A percentile compares a stretch with the other conserved stretches of the same genome.
Conservation (phyloP, 371 early-diverging fungal genomes). For the Mortierella sp. region DNA sequence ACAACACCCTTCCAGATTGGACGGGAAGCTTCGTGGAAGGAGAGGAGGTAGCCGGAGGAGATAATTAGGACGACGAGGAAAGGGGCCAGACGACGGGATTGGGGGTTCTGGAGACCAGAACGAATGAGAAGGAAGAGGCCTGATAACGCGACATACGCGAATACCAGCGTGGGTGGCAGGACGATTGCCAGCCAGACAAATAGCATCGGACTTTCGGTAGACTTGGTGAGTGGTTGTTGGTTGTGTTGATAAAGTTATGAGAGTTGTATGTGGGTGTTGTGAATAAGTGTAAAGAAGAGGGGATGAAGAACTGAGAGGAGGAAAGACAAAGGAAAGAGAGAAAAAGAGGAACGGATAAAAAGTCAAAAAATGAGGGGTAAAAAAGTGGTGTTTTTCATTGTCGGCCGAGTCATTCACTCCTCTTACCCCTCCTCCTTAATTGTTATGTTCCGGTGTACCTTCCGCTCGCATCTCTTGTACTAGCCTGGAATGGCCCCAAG, state of each 20-base stretch:
- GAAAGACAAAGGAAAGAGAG: neutral
- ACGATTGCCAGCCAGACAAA: conserved; percentile 50
- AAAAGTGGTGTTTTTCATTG: neutral
- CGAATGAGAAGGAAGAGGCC: conserved; percentile 43
- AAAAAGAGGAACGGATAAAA: neutral
- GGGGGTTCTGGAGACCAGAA: conserved; percentile 46
- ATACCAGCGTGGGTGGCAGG: conserved; percentile 50
- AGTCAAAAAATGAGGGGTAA: neutral
- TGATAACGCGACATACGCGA: conserved; percentile 51
- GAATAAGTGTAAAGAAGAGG: neutral
- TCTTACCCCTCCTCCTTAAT: no score
- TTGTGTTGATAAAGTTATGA: neutral
- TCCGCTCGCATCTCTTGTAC: neutral
- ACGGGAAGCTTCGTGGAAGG: conserved; percentile 49
- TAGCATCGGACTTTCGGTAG: conserved; percentile 26
- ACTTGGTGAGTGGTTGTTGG: neutral
- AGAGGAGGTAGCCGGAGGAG: conserved; percentile 43
- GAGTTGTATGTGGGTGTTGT: neutral
- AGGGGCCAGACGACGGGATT: conserved; percentile 31
- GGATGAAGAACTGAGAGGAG: neutral
- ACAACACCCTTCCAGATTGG: conserved; percentile 44
- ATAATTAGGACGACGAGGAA: conserved; percentile 39
- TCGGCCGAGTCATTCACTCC: no score
- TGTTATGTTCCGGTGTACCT: neutral
- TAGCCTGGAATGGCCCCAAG: neutral